Evolutionary conservation across 1,284 basidiomycete species (phyloP), one percentile per base, ranked within the genome.

Genomic region (Termitomyces sp.): DNA sequence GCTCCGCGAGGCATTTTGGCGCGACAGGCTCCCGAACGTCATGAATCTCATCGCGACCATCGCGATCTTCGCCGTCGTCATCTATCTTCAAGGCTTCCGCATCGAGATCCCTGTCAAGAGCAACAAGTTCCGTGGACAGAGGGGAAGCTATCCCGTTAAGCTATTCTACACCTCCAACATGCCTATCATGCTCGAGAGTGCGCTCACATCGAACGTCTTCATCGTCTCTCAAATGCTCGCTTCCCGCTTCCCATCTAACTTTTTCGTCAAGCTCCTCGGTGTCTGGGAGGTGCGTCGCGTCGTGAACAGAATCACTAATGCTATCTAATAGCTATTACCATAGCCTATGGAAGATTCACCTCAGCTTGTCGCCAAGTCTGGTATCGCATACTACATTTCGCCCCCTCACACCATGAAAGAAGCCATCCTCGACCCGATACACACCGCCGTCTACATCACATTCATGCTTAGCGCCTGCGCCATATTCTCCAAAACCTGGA

Each of bases 161-260:
- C 84, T 99, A 42, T 99, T 99, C 78, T 99, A 99, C 77, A 98
- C 96, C 21, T 89, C 85, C 59, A 99, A 98, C 80, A 98, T 98
- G 96, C 95, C 96, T 58, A 99, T 99, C 79, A 99, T 99, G 96
- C 84, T 99, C 60, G 91, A 98, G 74, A 88, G 84, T 24, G 95
- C 96, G 10, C 78, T 98, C 55, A 95, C 93, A 8, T 90, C 86
- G 57, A 97, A 99, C 73, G 84, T 98, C 26, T 98, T 95, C 76
- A 92, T 99, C 70, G 83, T 99, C 66, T 92, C 87, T 42, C 97
- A 98, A 74, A 98, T 98, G 96, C 80, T 97, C 62, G 83, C 86
- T 37, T 79, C 77, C 47, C 84, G 96, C 40, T 98, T 97, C 85
- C 96, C 97, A 1, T 76, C 78, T 62, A 97, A 97, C 78, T 71